Evolutionary conservation across 2,329 filamentous ascomycete genomes (phyloP).

Genomic region (Colletotrichum phormii): DNA sequence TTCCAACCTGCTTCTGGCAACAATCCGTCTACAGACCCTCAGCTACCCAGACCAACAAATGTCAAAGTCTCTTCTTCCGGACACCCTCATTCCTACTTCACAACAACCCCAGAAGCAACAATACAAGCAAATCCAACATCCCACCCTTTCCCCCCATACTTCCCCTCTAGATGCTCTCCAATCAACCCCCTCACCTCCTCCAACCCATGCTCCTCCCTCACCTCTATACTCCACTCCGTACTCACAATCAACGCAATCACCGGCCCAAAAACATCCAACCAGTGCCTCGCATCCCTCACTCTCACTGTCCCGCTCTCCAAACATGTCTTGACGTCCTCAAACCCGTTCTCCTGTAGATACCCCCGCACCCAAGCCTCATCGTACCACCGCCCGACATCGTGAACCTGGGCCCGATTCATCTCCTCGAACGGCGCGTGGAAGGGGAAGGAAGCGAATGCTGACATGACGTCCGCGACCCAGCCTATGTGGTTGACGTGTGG

Average conservation of each 20-base stretch:
- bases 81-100: background rate
- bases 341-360: background rate
- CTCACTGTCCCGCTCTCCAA: background rate
- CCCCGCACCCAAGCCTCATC: background rate
- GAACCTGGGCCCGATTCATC: background rate
- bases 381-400: background rate
- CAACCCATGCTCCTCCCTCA: background rate
- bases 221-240: background rate
- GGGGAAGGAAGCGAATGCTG: background rate
- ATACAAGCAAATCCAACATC: conserved; percentile 21
- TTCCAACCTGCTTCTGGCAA: background rate
- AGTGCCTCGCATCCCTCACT: background rate
- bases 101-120: background rate
- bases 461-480: background rate
- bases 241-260: background rate
- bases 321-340: background rate
- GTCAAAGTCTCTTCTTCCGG: background rate
- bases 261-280: background rate
- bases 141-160: too few species aligned
- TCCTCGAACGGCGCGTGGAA: background rate
- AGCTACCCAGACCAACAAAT: background rate
- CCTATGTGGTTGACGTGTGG: background rate
- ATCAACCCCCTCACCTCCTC: background rate
- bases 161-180: background rate
- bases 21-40: fast-evolving